Evolutionary conservation across 23 red algal species (phyloP), one percentile per base, ranked within the genome.

Genomic region (Gracilariopsis chorda): DNA sequence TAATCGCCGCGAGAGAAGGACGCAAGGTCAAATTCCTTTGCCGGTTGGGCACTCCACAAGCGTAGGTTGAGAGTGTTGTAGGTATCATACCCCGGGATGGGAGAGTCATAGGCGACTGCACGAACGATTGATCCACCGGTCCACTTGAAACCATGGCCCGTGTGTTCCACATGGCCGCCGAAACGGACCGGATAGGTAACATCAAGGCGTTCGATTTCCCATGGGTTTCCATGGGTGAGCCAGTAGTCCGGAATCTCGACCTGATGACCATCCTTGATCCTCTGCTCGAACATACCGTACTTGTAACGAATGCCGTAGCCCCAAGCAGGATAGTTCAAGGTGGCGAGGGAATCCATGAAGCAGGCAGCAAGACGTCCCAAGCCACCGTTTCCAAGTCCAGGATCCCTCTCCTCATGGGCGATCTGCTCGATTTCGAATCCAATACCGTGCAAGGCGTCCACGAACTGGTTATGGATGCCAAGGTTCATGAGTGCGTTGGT

Each of bases 201-300:
- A 82, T 99, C 97, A 17, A 99, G 88, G n/a, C 97, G 88, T 79
- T 99, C 92, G 48, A 99, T 96, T 82, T 99, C 97, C 92, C 93
- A 99, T 33, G 97, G 97, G 49, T 99, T 99, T 36, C 93, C 93
- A 32, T 90, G 76, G 17, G 93, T 96, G 65, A 99, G 87, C 97
- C 97, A 99, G 70, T 90, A 96, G 78, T 99, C 97, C 32, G 97
- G 97, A 75, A 99, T 86, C 92, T 99, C 97, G 28, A 99, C 42
- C 80, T 99, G 97, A 71, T 99, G 76, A 49, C 97, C 97, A 80
- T 99, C 59, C 30, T 67, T 46, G 52, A 99, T 94, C 41, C 88
- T 84, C 74, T 99, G 97, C 37, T 96, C 88, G 48, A 99, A 99
- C 97, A 99, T 99, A 58, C 97, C 97, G 60, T 99, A 99, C 89